A percentile compares a stretch with the other conserved stretches of the same genome.
Conservation (phyloP, 164 flowering plant species). For the Brasenia schreberi region DNA sequence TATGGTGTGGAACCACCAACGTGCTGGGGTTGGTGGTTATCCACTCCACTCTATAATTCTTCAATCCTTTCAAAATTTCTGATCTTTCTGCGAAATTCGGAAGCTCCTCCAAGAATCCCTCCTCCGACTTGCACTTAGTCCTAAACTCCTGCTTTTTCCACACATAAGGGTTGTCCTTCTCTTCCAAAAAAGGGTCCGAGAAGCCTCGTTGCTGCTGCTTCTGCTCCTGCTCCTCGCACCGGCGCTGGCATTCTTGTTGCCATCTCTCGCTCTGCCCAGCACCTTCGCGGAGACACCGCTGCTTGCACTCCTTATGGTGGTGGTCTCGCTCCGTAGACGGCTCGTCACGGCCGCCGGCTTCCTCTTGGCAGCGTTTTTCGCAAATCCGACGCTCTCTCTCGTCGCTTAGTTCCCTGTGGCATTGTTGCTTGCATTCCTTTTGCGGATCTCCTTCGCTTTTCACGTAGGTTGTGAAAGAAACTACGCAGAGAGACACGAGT, state of each 20-base stretch:
- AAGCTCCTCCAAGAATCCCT: neutral
- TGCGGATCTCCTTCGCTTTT: neutral
- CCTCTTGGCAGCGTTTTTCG: neutral
- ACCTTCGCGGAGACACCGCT: neutral
- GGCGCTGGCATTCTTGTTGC: neutral
- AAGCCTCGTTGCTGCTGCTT: neutral
- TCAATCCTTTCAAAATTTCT: conserved; percentile 3
- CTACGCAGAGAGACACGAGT: neutral
- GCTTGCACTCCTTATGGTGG: neutral
- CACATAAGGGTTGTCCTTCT: conserved; percentile 1
- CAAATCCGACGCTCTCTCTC: neutral
- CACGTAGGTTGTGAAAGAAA: neutral
- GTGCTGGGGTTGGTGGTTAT: conserved; percentile 6
- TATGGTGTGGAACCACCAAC: conserved; percentile 4
- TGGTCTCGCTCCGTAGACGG: neutral
- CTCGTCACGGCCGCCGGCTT: neutral
- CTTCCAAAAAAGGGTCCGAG: neutral
- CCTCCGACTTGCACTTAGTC: conserved; percentile 1
- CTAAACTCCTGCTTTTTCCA: conserved; percentile 1
- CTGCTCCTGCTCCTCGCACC: neutral
- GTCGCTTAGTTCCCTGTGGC: neutral
- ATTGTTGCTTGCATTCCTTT: neutral
- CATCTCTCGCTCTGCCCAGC: neutral
- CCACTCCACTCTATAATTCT: conserved; percentile 3
- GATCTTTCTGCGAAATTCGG: conserved; percentile 4